phyloP scores from a whole-genome alignment of 106 monocot species.

The Apostasia shenzhenica region DNA sequence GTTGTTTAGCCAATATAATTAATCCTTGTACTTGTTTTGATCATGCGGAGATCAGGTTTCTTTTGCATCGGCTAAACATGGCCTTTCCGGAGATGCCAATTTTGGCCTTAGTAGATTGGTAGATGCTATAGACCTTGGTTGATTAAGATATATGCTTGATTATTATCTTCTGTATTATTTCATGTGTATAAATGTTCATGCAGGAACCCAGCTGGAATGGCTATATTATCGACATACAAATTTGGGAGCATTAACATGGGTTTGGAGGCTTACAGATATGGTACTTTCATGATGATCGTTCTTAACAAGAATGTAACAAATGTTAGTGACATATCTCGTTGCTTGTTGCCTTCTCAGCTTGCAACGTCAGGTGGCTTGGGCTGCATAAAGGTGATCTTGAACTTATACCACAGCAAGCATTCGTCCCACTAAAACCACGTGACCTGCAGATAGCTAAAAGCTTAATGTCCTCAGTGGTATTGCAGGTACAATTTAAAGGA shows the following conservation, averaged over 20 bases:
- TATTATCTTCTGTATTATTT: background rate
- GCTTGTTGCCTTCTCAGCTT: slow-evolving; percentile 42
- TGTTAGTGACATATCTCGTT: background rate
- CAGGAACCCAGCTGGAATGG: slow-evolving; percentile 96
- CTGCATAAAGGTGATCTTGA: slow-evolving; percentile 60
- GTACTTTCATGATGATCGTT: slow-evolving; percentile 24
- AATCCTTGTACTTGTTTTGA: background rate
- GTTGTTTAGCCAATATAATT: too few species aligned
- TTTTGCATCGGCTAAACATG: slow-evolving; percentile 56
- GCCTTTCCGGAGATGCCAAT: slow-evolving; percentile 60
- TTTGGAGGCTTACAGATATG: slow-evolving; percentile 88
- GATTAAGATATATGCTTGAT: too few species aligned
- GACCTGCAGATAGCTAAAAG: slow-evolving; percentile 81
- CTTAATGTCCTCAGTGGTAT: slow-evolving; percentile 58
- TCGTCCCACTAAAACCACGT: slow-evolving; percentile 46
- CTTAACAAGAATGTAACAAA: background rate
- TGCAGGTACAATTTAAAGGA: slow-evolving; percentile 39
- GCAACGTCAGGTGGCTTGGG: slow-evolving; percentile 97
- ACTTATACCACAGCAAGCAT: slow-evolving; percentile 38
- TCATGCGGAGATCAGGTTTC: slow-evolving; percentile 31
- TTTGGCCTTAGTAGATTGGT: slow-evolving; percentile 89
- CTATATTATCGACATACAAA: slow-evolving; percentile 86
- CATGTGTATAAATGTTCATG: slow-evolving; percentile 1
- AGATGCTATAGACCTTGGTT: slow-evolving; percentile 2
- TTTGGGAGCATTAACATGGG: slow-evolving; percentile 89